Base-by-base conservation (phyloP, 495 filamentous ascomycete species). In the Xylaria longipes region DNA sequence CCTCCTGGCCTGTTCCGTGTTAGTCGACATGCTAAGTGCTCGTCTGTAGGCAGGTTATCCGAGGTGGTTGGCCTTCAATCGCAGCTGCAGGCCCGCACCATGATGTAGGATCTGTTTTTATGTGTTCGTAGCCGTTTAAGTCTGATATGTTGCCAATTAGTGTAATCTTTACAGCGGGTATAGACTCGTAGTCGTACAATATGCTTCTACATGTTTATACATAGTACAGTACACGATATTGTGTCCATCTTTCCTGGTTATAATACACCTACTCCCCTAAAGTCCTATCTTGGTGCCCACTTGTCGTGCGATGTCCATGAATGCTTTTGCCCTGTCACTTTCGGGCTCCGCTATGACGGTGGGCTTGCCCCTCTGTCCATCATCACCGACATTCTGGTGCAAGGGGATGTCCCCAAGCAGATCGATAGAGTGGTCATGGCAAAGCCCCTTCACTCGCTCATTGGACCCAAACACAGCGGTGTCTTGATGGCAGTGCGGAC, bases 321-420 rank as follows among this genome's bases (percentile, higher is more conserved):
- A 99, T 5, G 90, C 91, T 67, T 85, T 80, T 20, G 91, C 90
- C 65, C 92, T 85, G 22, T 84, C 86, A 77, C 93, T 93, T 17
- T 90, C 86, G 6, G 91, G 92, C 76, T 97, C 93, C 5, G 92
- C 86, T 22, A 97, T 94, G 22, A 98, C 93, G 4, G 95, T 98
- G 27, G 96, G 96, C 82, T 90, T 93, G 4, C 96, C 96, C 22
- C 87, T 82, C 82, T 97, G 94, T 11, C 93, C 94, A 84, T 98
- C 94, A 74, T 92, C 90, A 67, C 94, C 97, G 14, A 99, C 95
- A 57, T 83, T 86, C 25, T 91, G 89, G 83, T 98, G 91, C 48
- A 99, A 88, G 31, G 96, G 95, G 52, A 99, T 90, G 83, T 98
- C 93, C 2, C 93, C 96, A 6, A 99, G 81, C 67, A 97, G 86